Evolutionary conservation across 352 stramenopile species (phyloP).

Genomic region (Thalassiosira livingstoniorum): DNA sequence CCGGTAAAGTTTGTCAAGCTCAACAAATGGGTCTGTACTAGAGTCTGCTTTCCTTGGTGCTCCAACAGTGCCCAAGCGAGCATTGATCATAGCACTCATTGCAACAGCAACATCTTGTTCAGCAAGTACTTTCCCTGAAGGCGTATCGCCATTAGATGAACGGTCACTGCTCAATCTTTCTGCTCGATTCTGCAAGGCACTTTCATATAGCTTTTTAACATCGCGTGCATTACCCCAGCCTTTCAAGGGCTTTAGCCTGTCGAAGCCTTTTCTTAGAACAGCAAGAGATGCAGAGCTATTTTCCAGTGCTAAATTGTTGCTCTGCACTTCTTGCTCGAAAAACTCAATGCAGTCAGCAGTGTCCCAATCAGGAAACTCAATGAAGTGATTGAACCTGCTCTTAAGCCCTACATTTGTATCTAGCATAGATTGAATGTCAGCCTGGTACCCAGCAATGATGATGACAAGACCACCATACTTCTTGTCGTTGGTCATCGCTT

Average conservation of each 20-base stretch:
- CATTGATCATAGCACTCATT: no score
- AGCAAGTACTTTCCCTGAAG: no score
- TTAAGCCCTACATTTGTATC: constrained; percentile 90
- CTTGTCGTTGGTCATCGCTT: constrained; percentile 90
- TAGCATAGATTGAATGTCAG: constrained; percentile 91
- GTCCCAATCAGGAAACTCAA: constrained; percentile 91
- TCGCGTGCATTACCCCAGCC: constrained; percentile 46
- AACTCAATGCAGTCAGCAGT: constrained; percentile 82
- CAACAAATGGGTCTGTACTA: constrained; percentile 31
- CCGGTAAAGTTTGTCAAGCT: constrained; percentile 51
- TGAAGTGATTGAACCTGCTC: constrained; percentile 90
- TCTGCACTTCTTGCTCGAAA: not conserved
- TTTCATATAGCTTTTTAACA: constrained; percentile 21
- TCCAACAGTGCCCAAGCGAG: no score
- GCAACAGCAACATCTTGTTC: no score
- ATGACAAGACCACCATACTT: constrained; percentile 87
- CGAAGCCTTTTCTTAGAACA: not conserved
- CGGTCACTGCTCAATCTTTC: no score
- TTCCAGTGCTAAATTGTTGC: constrained; percentile 25
- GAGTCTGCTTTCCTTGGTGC: no score
- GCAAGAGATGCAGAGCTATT: not conserved
- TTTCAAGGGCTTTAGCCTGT: not conserved
- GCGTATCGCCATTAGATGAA: no score
- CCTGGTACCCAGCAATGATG: constrained; percentile 90
- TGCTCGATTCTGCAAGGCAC: not conserved